Base-by-base conservation (phyloP, 768 basidiomycete genomes). In the Russula sp. region DNA sequence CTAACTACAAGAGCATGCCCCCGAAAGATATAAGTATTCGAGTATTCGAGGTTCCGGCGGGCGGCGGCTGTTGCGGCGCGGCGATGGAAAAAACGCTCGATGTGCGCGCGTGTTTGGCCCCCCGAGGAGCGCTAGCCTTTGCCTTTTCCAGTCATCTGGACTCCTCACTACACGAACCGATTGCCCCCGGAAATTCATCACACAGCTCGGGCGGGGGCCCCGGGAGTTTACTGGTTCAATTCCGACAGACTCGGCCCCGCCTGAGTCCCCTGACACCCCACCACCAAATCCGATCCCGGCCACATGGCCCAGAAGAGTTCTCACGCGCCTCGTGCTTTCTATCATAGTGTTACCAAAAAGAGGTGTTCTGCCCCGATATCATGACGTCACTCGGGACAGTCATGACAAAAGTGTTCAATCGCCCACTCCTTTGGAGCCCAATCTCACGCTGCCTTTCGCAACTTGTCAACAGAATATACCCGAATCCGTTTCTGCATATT, bases 91-190 rank as follows among this genome's bases (percentile, higher is more conserved):
- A 63, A 63, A 55, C 48, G 63, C 62, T 58, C 63, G 40, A 59
- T 50, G 64, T 44, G 62, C 65, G 61, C 57, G 65, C 57, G 59
- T 61, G 62, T 63, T 64, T 53, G 51, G 34, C 51, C 61, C 64
- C 65, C 65, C 65, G 65, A 66, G 65, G 57, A 66, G 65, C 65
- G 65, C 65, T 58, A 53, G 37, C 52, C 54, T 42, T 59, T 59
- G 45, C 62, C 62, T 64, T 64, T 66, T 64, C 13, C 10, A 18
- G 65, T 40, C 40, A 51, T n/a, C 54, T 59, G 22, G 13, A 39
- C 16, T 51, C 58, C 16, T 51, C 58, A 39, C 58, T 34, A 47
- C 37, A 47, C 27, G 14, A 31, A 6, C 57, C 62, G 37, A 52
- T 57, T n/a, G 18, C 62, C 57, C 57, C 62, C 62, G 57, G 62